Evolutionary conservation across 805 yeast species (phyloP), one percentile per base, ranked within the genome.

Genomic region (Zygosaccharomyces pseudorouxii): DNA sequence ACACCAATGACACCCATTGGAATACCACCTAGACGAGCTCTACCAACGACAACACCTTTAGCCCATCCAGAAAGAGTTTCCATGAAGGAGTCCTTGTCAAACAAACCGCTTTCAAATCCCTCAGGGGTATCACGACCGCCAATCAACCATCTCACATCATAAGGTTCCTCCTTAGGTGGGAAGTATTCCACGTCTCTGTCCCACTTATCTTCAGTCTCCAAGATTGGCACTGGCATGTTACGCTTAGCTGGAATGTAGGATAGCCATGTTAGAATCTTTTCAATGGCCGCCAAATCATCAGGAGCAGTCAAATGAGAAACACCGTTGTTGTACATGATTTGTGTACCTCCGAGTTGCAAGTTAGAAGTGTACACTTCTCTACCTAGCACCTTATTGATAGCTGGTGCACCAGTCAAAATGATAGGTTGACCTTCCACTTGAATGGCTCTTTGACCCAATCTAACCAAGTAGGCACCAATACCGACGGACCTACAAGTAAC

Each of bases 401-500:
- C 97, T 45, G 97, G 97, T 49, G 99, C 99, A 79, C 99, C 99
- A 48, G 99, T 93, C 65, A 93, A 82, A 59, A 93, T 92, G 60
- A 93, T 89, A 48, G 99, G 99, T 73, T 93, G 98, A 38, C 99
- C 99, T 70, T 93, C 97, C 61, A 93, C 86, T 75, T 93, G 99
- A 62, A 93, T 90, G 38, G 98, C 95, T 77, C 99, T 86, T 78
- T 93, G 98, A 64, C 99, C 99, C 58, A 93, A 79, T 72, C 99
- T 86, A 37, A 93, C 99, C 67, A 93, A 78, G 68, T 93, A 93
- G 40, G 99, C 99, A 76, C 99, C 99, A 69, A 93, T 93, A 84
- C 99, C 99, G 63, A 93, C 99, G 45, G 98, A 90, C 78, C 99
- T 84, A 75, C 98, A 90, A n/a, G 99, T 93, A 48, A 93, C 99